These are phyloP conservation scores for Ostreobium quekettii DNA, from an alignment of 139 green algal genomes.

Conservation along the genomic window DNA sequence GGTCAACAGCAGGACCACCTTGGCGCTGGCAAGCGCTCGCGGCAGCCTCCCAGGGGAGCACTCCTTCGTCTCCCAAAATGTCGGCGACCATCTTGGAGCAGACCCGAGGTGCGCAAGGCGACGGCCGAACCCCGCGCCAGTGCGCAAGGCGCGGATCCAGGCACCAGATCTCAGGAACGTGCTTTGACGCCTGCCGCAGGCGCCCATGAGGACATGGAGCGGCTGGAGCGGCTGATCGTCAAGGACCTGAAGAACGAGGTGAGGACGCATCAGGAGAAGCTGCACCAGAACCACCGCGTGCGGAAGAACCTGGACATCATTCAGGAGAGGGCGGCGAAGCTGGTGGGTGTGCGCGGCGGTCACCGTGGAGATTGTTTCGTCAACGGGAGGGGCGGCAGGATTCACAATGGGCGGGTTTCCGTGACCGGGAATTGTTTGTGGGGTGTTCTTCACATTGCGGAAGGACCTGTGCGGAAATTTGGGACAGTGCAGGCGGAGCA, in stretches of 20 bases:
- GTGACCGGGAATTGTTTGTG: no score
- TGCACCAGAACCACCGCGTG: slow-evolving; percentile 76
- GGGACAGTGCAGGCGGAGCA: no score
- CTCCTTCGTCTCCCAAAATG: no score
- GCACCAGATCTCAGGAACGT: neutral
- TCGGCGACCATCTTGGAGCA: slow-evolving; percentile 83
- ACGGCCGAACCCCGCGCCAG: neutral
- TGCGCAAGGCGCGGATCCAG: neutral
- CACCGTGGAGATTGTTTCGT: neutral
- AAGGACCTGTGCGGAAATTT: no score
- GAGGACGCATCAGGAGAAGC: slow-evolving; percentile 65
- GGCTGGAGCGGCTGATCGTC: slow-evolving; percentile 71
- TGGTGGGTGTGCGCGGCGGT: slow-evolving; percentile 49
- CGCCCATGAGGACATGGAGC: slow-evolving; percentile 88
- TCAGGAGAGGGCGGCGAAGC: slow-evolving; percentile 49
- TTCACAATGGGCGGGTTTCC: no score
- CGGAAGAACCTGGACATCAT: slow-evolving; percentile 68
- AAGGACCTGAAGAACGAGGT: slow-evolving; percentile 72
- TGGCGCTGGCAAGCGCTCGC: no score
- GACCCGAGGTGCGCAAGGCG: slow-evolving; percentile 62
- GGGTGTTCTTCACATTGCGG: no score
- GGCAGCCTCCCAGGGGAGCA: no score
- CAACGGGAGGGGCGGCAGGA: no score
- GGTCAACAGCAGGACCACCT: no score
- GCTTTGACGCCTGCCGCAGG: slow-evolving; percentile 23